phyloP scores from a whole-genome alignment of 73 alveolate species.

The Stentor coeruleus region DNA sequence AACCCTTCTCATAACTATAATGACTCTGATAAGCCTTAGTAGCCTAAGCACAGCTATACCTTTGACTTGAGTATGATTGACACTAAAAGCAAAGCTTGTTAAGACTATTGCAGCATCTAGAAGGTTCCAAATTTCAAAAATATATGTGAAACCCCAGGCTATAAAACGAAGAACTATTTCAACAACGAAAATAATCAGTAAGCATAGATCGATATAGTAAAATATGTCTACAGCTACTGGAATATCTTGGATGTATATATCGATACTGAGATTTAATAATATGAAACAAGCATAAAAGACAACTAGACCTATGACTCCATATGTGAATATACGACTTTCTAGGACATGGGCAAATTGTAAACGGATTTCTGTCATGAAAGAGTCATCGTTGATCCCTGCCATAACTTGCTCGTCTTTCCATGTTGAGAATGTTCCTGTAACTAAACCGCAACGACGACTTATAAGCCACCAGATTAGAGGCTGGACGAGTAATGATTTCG shows the following conservation, averaged over 20 bases:
- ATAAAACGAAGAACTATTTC: slow-evolving; percentile 44
- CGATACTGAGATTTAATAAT: slow-evolving; percentile 6
- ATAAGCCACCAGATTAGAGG: slow-evolving; percentile 49
- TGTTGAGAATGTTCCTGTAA: slow-evolving; percentile 27
- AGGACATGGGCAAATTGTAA: slow-evolving; percentile 27
- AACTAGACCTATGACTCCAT: slow-evolving; percentile 54
- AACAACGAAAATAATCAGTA: slow-evolving; percentile 42
- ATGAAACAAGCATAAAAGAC: slow-evolving; percentile 31
- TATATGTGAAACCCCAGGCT: slow-evolving; percentile 47
- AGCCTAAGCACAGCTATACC: slow-evolving; percentile 51
- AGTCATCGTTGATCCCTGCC: slow-evolving; percentile 39
- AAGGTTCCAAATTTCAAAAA: slow-evolving; percentile 37
- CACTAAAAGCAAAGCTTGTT: slow-evolving; percentile 42
- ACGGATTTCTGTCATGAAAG: slow-evolving; percentile 32
- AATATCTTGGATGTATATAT: background rate
- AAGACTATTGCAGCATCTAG: slow-evolving; percentile 53
- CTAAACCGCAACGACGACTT: slow-evolving; percentile 50
- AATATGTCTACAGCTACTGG: slow-evolving; percentile 28
- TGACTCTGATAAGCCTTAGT: slow-evolving; percentile 50
- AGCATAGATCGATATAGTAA: slow-evolving; percentile 32
- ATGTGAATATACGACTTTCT: slow-evolving; percentile 33
- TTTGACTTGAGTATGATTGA: slow-evolving; percentile 29
- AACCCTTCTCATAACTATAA: slow-evolving; percentile 58
- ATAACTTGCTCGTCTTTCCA: slow-evolving; percentile 60
- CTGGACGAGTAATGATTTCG: slow-evolving; percentile 40